A percentile compares a stretch with the other conserved stretches of the same genome.
Conservation (phyloP, 2,329 filamentous ascomycete species). For the Aspergillus sojae region DNA sequence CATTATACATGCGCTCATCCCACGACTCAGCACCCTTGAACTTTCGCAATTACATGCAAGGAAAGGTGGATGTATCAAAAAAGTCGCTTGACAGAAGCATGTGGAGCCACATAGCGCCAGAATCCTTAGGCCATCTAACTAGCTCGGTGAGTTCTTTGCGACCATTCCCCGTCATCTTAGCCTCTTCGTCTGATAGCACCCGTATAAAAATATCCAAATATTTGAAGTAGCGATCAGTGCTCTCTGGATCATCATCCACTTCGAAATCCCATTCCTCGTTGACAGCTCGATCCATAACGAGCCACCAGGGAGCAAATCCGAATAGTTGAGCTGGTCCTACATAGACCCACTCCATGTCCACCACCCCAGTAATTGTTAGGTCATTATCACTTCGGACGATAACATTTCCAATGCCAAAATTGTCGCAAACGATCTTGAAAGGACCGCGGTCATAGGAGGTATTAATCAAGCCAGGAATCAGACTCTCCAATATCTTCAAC, state of each 20-base stretch:
- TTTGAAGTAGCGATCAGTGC: background rate
- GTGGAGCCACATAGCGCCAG: background rate
- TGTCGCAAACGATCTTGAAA: constrained; percentile 12
- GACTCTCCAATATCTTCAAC: constrained; percentile 4
- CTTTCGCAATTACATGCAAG: background rate
- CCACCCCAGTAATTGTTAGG: background rate
- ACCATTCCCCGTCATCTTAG: background rate
- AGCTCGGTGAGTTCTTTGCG: background rate
- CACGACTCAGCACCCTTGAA: background rate
- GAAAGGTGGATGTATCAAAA: background rate
- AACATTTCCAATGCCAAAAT: background rate
- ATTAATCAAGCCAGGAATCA: constrained; percentile 3
- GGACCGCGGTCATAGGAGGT: constrained; percentile 5
- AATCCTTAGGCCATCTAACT: background rate
- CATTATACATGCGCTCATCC: background rate
- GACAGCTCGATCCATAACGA: background rate
- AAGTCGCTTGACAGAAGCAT: background rate
- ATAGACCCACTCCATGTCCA: background rate
- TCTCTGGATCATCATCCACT: background rate
- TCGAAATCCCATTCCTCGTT: background rate
- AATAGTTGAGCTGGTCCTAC: background rate
- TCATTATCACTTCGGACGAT: background rate
- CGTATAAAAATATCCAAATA: background rate
- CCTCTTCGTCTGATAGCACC: background rate
- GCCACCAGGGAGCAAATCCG: background rate